phyloP scores from a whole-genome alignment of 225 moss, liverwort and hornwort species.

The Takakia lepidozioides region DNA sequence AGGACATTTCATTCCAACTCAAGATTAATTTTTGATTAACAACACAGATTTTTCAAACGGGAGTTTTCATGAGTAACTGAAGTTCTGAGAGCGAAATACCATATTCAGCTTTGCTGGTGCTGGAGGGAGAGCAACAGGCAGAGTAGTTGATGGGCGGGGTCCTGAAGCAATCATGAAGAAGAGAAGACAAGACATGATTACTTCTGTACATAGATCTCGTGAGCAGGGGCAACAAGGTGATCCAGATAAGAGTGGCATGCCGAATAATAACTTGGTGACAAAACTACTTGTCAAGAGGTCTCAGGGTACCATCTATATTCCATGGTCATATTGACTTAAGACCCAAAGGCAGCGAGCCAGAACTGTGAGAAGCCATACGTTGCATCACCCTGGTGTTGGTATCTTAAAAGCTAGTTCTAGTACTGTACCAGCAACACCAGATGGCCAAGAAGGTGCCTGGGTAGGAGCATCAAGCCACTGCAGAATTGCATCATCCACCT shows the following conservation, averaged over 20 bases:
- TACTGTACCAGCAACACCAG: conserved; percentile 72
- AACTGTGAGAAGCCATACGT: conserved; percentile 14
- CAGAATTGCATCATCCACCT: conserved; percentile 78
- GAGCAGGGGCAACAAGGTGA: too few relatives aligned
- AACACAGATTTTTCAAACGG: too few relatives aligned
- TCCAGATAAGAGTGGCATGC: too few relatives aligned
- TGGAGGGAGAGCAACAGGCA: conserved; percentile 73
- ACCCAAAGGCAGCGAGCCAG: conserved; percentile 13
- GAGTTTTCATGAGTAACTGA: conserved; percentile 10
- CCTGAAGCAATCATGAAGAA: conserved; percentile 40
- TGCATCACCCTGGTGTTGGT: conserved; percentile 10
- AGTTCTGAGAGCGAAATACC: conserved; percentile 41
- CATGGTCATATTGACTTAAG: conserved; percentile 10
- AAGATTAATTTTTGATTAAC: too few relatives aligned
- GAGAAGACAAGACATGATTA: background rate
- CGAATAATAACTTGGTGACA: too few relatives aligned
- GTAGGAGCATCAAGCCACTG: conserved; percentile 68
- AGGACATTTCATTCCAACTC: too few relatives aligned
- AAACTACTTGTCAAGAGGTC: too few relatives aligned
- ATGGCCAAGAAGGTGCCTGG: conserved; percentile 92
- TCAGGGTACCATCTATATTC: too few relatives aligned
- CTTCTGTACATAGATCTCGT: too few relatives aligned
- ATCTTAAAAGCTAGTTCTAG: conserved; percentile 15
- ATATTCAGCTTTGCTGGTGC: conserved; percentile 40
- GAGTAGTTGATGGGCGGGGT: conserved; percentile 87